Conservation (phyloP, 2,329 filamentous ascomycete genomes). For the Arthrobotrys sphaeroides region DNA sequence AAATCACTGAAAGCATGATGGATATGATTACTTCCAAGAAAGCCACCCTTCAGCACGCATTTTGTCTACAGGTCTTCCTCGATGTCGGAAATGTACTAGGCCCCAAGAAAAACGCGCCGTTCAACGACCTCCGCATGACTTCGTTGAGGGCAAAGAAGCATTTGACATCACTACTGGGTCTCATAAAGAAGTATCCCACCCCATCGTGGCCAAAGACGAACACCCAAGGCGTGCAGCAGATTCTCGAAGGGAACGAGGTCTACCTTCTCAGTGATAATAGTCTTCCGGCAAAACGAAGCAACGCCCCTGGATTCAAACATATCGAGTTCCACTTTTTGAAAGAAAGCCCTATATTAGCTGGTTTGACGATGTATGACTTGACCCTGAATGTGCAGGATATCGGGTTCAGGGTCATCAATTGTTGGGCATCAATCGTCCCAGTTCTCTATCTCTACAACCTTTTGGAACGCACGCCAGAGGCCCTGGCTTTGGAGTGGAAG, state of each 20-base stretch:
- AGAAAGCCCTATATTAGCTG: conserved; percentile 1
- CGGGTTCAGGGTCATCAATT: background rate
- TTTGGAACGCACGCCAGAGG: background rate
- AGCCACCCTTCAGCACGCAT: background rate
- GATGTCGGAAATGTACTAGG: conserved; percentile 2
- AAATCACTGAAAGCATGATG: background rate
- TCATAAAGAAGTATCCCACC: background rate
- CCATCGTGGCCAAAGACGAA: background rate
- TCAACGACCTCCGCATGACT: conserved; percentile 12
- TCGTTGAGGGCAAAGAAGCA: conserved; percentile 10
- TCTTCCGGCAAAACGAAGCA: background rate
- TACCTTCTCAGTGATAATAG: background rate
- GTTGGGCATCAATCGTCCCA: background rate
- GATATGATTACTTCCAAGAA: background rate
- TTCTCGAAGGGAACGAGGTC: background rate
- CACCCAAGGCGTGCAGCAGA: background rate
- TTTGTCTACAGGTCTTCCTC: background rate
- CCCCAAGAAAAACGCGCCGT: background rate
- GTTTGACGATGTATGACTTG: conserved; percentile 4
- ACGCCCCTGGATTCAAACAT: background rate
- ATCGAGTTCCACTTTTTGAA: conserved; percentile 6
- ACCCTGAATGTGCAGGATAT: background rate
- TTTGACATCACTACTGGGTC: background rate
- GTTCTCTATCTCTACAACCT: conserved; percentile 4
- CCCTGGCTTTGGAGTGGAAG: background rate